Evolutionary conservation across 2,329 filamentous ascomycete species (phyloP).

Genomic region (Pseudogymnoascus sp.): DNA sequence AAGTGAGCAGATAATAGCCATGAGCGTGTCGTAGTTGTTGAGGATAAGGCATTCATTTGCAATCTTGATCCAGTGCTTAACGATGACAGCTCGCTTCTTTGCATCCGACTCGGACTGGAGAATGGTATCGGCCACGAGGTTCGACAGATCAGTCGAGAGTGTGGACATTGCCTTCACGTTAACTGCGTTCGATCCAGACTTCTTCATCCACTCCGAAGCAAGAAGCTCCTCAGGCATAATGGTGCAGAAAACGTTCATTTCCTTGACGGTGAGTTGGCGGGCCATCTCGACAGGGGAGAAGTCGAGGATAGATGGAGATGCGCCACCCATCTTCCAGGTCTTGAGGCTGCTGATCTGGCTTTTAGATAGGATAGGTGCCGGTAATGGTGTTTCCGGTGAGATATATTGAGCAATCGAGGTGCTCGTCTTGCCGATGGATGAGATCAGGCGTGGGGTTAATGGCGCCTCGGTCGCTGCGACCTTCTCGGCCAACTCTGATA

Average conservation of each 20-base stretch:
- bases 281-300: slow-evolving; percentile 89
- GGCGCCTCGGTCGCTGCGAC: slow-evolving; percentile 66
- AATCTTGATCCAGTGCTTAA: slow-evolving; percentile 99
- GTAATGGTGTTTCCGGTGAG: slow-evolving; percentile 62
- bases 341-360: slow-evolving; percentile 66
- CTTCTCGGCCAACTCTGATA: slow-evolving; percentile 71
- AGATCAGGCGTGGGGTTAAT: slow-evolving; percentile 73
- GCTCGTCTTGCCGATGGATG: slow-evolving; percentile 81
- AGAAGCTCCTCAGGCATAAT: slow-evolving; percentile 90
- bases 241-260: slow-evolving; percentile 82
- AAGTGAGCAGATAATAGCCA: slow-evolving; percentile 92
- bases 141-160: slow-evolving; percentile 84
- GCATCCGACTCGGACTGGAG: slow-evolving; percentile 70
- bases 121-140: slow-evolving; percentile 88
- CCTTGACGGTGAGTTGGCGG: slow-evolving; percentile 84
- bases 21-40: slow-evolving; percentile 91
- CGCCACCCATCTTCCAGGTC: slow-evolving; percentile 66
- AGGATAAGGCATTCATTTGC: slow-evolving; percentile 78
- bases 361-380: slow-evolving; percentile 62
- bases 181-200: slow-evolving; percentile 65
- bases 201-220: slow-evolving; percentile 90
- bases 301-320: slow-evolving; percentile 68
- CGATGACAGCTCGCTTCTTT: slow-evolving; percentile 81
- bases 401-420: slow-evolving; percentile 65
- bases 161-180: slow-evolving; percentile 94